A percentile compares a stretch with the other conserved stretches of the same genome.
phyloP scores from a whole-genome alignment of 139 green algal species.

The Dunaliella sp. region DNA sequence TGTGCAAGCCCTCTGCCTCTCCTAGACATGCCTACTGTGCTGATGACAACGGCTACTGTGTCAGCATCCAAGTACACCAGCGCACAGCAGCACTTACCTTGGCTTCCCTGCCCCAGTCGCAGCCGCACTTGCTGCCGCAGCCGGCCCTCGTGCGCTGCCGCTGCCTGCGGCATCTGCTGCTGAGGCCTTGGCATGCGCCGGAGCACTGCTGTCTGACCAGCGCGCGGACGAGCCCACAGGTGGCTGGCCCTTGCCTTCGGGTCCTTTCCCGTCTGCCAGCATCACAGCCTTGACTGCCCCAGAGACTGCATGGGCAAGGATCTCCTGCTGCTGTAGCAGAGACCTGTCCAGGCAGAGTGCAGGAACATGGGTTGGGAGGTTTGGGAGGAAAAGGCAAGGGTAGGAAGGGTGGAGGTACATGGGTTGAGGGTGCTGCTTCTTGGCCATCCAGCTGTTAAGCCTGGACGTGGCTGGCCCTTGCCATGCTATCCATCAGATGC shows the following conservation, averaged over 20 bases:
- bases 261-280: neutral
- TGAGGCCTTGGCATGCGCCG: neutral
- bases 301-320: conserved; percentile 28
- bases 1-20: too few relatives aligned
- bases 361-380: neutral
- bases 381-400: too few relatives aligned
- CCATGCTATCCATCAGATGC: too few relatives aligned
- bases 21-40: too few relatives aligned
- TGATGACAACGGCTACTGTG: too few relatives aligned
- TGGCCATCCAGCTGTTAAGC: too few relatives aligned
- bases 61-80: too few relatives aligned
- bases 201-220: neutral
- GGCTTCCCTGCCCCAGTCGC: neutral
- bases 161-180: neutral
- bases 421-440: too few relatives aligned
- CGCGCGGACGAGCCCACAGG: neutral
- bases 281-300: neutral
- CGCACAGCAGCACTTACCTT: neutral
- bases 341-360: conserved; percentile 10
- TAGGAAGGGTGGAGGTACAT: too few relatives aligned
- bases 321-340: conserved; percentile 32
- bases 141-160: neutral
- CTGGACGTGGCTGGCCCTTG: too few relatives aligned
- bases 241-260: neutral
- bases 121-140: neutral